Evolutionary conservation across 179 eudicot genomes (phyloP), one percentile per base, ranked within the genome.

Genomic region (Beta lomatogona): DNA sequence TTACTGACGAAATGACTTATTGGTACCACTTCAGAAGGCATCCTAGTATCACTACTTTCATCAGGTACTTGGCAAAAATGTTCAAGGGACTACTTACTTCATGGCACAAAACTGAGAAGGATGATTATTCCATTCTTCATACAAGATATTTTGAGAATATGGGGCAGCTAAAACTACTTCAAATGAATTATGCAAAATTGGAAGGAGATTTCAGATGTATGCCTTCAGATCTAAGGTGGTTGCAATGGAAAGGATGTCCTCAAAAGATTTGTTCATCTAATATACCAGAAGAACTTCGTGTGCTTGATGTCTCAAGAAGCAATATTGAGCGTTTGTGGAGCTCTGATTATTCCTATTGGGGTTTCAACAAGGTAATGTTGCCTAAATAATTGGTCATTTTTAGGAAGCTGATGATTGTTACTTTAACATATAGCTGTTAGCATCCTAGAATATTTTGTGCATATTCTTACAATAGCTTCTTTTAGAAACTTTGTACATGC

Each of bases 241-340:
- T 92, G 67, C 88, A 81, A 53, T 90, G 93, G 95, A 92, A 55
- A 81, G 83, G 87, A 71, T 92, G 92, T 76, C 81, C 86, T 67
- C 78, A 77, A 79, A 78, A 79, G 74, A 66, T 73, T 72, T 83
- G 88, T 73, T 83, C 92, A 63, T 73, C 79, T 65, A 44, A 69
- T 22, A 68, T 86, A 63, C 89, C 90, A 2, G 83, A 53, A 70
- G 83, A 88, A 68, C 88, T 92, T 66, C 85, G 88, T 4, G 90
- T 91, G 48, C 92, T 92, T 78, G 91, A 92, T 85, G 87, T 92
- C 78, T 87, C 91, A 48, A 84, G 73, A 65, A 92, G 95, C 87
- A 81, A 75, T 21, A 85, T 92, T 72, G 79, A 84, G 57, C 84
- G 36, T 22, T 71, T 92, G 13, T 85, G 93, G 89, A 79, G 81